Evolutionary conservation across 495 filamentous ascomycete species (phyloP).

Genomic region (Polyplosphaeria fusca): DNA sequence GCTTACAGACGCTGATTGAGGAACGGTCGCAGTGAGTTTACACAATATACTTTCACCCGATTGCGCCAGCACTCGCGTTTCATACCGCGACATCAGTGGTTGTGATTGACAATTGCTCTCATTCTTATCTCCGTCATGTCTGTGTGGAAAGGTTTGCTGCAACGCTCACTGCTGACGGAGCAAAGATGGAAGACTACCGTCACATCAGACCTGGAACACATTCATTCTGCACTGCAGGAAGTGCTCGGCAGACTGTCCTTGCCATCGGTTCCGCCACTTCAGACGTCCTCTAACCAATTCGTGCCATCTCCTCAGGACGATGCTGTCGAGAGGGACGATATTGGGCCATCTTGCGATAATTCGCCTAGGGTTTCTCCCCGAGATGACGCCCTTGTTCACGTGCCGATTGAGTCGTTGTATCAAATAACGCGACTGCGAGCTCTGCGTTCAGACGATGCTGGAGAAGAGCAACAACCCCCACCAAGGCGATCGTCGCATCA

Average conservation of each 20-base stretch:
- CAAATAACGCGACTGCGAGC: conserved; percentile 36
- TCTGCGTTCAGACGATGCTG: conserved; percentile 38
- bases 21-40: conserved; percentile 34
- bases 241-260: conserved; percentile 27
- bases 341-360: conserved; percentile 37
- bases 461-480: conserved; percentile 21
- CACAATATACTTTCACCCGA: too few relatives aligned
- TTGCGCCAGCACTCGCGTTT: too few relatives aligned
- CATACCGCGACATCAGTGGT: too few relatives aligned
- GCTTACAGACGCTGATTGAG: conserved; percentile 53
- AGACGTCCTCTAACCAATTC: conserved; percentile 20
- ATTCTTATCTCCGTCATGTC: too few relatives aligned
- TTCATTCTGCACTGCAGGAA: conserved; percentile 30
- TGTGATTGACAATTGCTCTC: too few relatives aligned
- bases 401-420: conserved; percentile 43
- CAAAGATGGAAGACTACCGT: conserved; percentile 37
- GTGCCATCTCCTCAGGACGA: conserved; percentile 22
- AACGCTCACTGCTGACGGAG: conserved; percentile 28
- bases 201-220: conserved; percentile 23
- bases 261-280: conserved; percentile 31
- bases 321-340: conserved; percentile 34
- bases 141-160: neutral
- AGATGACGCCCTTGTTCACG: conserved; percentile 39
- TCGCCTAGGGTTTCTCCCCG: conserved; percentile 24
- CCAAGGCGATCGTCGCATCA: conserved; percentile 10